Evolutionary conservation across 2,329 filamentous ascomycete genomes (phyloP).

Genomic region (Aspergillus eucalypticola): DNA sequence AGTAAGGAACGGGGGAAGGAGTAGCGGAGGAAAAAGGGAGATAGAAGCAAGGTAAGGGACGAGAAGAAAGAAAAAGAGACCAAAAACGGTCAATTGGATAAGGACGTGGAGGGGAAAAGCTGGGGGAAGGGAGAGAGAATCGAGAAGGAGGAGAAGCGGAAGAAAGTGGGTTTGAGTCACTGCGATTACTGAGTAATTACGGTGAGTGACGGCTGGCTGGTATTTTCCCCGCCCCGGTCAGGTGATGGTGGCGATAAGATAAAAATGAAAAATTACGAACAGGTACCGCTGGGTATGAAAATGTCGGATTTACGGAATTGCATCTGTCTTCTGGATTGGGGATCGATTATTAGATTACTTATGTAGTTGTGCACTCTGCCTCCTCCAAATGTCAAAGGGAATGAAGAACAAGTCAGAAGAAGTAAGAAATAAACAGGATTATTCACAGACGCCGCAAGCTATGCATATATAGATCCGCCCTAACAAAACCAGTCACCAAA

Average conservation of each 20-base stretch:
- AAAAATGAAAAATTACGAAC: neutral
- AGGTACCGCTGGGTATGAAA: too few species aligned
- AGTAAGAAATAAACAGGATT: neutral
- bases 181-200: neutral
- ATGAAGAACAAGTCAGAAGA: neutral
- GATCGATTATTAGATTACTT: neutral
- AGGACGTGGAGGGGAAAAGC: neutral
- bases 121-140: neutral
- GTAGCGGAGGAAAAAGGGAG: neutral
- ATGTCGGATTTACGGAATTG: too few species aligned
- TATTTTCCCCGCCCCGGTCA: neutral
- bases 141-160: neutral
- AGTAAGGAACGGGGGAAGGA: neutral
- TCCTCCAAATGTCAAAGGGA: neutral
- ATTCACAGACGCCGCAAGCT: conserved; percentile 27
- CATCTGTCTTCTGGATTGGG: too few species aligned
- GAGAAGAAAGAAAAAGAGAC: neutral
- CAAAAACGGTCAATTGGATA: neutral
- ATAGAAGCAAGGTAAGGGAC: neutral
- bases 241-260: conserved; percentile 10
- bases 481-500: too few species aligned
- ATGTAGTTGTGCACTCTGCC: too few species aligned
- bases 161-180: conserved; percentile 3
- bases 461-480: conserved; percentile 22
- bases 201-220: neutral